These are phyloP conservation scores for Stereocaulon alpinum DNA, from an alignment of 495 filamentous ascomycete genomes.

Conservation along the genomic window DNA sequence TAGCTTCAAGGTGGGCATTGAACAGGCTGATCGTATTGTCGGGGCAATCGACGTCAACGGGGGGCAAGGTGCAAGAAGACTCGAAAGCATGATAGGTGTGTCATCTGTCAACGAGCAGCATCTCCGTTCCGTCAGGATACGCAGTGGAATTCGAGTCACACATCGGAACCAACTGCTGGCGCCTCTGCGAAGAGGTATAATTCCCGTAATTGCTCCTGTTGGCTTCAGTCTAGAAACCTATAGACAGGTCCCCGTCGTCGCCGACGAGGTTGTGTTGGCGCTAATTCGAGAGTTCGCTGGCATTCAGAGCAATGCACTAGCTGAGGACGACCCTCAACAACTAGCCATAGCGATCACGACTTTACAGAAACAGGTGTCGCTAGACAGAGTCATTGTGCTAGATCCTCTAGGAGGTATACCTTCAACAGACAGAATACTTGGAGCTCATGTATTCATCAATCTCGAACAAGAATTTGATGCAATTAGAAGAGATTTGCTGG, in stretches of 20 bases:
- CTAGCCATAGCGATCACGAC: constrained; percentile 35
- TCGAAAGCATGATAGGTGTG: constrained; percentile 54
- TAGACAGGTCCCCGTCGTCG: constrained; percentile 41
- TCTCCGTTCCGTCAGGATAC: constrained; percentile 22
- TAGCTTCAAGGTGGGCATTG: constrained; percentile 37
- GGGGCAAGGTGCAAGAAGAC: constrained; percentile 52
- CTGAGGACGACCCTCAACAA: constrained; percentile 37
- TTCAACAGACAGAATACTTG: constrained; percentile 49
- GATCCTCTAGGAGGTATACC: constrained; percentile 87
- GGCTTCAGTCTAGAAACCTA: constrained; percentile 55
- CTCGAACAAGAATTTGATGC: constrained; percentile 77
- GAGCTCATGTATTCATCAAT: constrained; percentile 85
- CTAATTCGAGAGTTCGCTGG: constrained; percentile 65
- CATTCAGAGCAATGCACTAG: constrained; percentile 30
- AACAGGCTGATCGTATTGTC: constrained; percentile 66
- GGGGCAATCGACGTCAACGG: constrained; percentile 58
- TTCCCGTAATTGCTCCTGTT: constrained; percentile 66
- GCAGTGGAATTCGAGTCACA: constrained; percentile 31
- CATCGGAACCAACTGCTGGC: constrained; percentile 52
- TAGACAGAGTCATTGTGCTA: constrained; percentile 83
- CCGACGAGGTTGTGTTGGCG: constrained; percentile 60
- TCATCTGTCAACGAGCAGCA: constrained; percentile 23
- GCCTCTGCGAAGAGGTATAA: constrained; percentile 61
- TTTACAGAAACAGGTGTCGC: constrained; percentile 45
- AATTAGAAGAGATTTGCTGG: constrained; percentile 50